Percentiles rank a stretch among this genome's conserved stretches.
Evolutionary conservation across 2,329 filamentous ascomycete genomes (phyloP).

Genomic region (Emericellopsis atlantica): DNA sequence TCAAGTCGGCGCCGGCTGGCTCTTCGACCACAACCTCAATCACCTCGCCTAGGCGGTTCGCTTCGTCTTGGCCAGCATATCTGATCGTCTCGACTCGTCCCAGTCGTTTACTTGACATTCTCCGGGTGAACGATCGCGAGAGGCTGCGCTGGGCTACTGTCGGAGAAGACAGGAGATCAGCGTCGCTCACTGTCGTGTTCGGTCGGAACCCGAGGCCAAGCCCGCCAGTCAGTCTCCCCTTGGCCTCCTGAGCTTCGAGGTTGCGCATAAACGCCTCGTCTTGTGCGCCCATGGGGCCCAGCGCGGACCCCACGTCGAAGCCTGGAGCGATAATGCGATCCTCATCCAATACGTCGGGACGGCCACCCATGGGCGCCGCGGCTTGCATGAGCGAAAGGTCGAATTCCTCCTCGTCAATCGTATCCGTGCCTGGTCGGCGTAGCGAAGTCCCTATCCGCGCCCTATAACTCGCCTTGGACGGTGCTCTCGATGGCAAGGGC

Average conservation of each 20-base stretch:
- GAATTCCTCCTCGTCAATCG: constrained; percentile 26
- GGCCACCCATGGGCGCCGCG: constrained; percentile 24
- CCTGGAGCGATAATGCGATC: constrained; percentile 14
- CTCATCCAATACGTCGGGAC: constrained; percentile 16
- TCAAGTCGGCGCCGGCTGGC: constrained; percentile 32
- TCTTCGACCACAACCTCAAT: constrained; percentile 41
- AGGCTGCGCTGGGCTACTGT: constrained; percentile 19
- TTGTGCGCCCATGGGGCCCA: constrained; percentile 30
- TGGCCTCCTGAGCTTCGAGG: constrained; percentile 39
- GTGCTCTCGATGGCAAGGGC: neutral
- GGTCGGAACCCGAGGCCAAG: constrained; percentile 40
- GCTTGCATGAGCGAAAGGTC: constrained; percentile 27
- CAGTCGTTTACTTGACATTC: constrained; percentile 10
- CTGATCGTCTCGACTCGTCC: constrained; percentile 28
- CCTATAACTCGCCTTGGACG: neutral
- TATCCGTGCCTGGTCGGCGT: constrained; percentile 9
- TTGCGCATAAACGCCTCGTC: constrained; percentile 30
- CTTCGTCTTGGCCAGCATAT: constrained; percentile 41
- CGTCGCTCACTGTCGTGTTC: constrained; percentile 31
- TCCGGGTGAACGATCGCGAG: constrained; percentile 27
- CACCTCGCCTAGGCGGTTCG: constrained; percentile 45
- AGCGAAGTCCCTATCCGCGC: neutral
- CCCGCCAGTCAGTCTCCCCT: constrained; percentile 43
- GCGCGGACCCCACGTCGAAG: constrained; percentile 32
- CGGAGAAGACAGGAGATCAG: constrained; percentile 31